phyloP scores from a whole-genome alignment of 163 green algal genomes.

The Trebouxiophyceae sp. region DNA sequence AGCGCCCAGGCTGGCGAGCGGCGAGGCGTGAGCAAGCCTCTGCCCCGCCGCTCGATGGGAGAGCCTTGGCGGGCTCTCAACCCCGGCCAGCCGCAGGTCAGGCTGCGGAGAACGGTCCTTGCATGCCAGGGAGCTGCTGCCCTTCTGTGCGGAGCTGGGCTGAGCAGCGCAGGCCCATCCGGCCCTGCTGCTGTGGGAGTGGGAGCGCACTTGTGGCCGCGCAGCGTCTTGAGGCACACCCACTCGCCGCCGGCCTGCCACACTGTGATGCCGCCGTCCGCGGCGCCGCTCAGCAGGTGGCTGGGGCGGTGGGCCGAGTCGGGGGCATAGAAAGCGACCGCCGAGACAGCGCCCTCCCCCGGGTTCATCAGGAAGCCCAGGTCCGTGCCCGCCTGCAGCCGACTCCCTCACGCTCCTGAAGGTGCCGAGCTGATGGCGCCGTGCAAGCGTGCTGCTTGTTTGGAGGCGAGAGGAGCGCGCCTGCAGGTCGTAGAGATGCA shows the following conservation, averaged over 20 bases:
- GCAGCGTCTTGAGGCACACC: conserved; percentile 64
- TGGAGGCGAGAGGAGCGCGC: conserved; percentile 11
- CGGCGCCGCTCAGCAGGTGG: conserved; percentile 69
- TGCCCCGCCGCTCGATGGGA: no score
- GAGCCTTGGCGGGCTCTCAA: no score
- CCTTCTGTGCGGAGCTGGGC: no score
- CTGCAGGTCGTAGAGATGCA: conserved; percentile 78
- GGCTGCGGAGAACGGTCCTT: no score
- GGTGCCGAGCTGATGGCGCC: neutral
- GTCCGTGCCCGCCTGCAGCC: conserved; percentile 44
- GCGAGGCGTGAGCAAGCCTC: no score
- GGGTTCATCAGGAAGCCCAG: conserved; percentile 76
- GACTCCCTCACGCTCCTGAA: neutral
- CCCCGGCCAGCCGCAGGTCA: no score
- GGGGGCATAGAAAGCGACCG: conserved; percentile 57
- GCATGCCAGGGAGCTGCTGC: no score
- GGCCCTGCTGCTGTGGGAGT: no score
- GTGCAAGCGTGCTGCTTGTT: neutral
- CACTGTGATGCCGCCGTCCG: conserved; percentile 65
- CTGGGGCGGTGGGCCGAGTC: conserved; percentile 30
- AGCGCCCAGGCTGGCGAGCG: no score
- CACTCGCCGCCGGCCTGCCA: conserved; percentile 63
- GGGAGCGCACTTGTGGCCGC: conserved; percentile 4
- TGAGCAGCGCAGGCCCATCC: no score
- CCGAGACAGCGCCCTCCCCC: conserved; percentile 64